These are phyloP conservation scores for Colletotrichum ledebouriae DNA, from an alignment of 2,329 filamentous ascomycete genomes.

Conservation along the genomic window DNA sequence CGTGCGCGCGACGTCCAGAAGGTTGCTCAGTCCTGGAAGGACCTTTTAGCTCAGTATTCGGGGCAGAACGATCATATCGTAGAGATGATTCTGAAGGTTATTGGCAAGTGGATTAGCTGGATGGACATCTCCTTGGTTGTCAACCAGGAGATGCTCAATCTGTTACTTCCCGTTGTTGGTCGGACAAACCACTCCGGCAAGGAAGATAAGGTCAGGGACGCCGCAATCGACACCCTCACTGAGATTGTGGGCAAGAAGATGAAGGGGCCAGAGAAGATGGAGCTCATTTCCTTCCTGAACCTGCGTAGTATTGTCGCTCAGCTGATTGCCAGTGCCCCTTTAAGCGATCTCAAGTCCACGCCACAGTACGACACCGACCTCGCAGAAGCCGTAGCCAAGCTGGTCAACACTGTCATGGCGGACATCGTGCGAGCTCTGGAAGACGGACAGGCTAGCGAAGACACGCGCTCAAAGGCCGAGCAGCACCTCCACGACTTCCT, in stretches of 20 bases:
- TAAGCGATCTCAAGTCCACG: conserved; percentile 83
- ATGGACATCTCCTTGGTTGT: conserved; percentile 96
- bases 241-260: conserved; percentile 99
- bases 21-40: conserved; percentile 91
- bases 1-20: conserved; percentile 89
- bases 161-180: conserved; percentile 90
- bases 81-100: conserved; percentile 90
- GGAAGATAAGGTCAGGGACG: conserved; percentile 86
- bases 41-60: conserved; percentile 84
- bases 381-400: conserved; percentile 92
- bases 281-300: conserved; percentile 92
- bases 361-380: conserved; percentile 95
- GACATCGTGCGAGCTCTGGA: conserved; percentile 92
- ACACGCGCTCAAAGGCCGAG: conserved; percentile 81
- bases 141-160: conserved; percentile 86
- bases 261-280: conserved; percentile 92
- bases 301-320: conserved; percentile 87
- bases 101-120: conserved; percentile 99
- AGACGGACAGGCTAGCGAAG: conserved; percentile 69
- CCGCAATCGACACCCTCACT: conserved; percentile 93
- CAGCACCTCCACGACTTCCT: conserved; percentile 86
- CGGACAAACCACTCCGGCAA: conserved; percentile 72
- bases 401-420: conserved; percentile 89
- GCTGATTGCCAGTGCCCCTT: conserved; percentile 84
- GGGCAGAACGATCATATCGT: conserved; percentile 79